Conservation (phyloP, 306 rosid genomes). For the Adenanthera pavonina region DNA sequence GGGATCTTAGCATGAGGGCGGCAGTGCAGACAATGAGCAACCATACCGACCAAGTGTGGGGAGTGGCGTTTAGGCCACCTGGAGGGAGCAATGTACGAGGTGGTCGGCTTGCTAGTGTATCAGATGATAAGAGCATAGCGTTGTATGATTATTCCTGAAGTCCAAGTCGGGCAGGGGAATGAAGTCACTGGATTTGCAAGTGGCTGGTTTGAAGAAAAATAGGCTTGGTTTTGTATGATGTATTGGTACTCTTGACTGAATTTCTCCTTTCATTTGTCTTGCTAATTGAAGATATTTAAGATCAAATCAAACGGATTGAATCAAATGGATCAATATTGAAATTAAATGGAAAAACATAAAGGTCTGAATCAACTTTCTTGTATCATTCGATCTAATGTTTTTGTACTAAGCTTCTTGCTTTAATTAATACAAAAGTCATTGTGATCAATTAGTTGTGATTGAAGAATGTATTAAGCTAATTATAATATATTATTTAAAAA, state of each 20-base stretch:
- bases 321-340: background rate
- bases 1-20: constrained; percentile 89
- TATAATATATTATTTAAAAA: too few species aligned
- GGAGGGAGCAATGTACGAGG: constrained; percentile 62
- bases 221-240: constrained; percentile 37
- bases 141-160: constrained; percentile 83
- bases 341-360: background rate
- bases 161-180: constrained; percentile 15
- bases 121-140: constrained; percentile 93
- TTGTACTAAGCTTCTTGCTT: background rate
- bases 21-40: constrained; percentile 98
- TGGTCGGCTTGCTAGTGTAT: constrained; percentile 93
- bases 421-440: too few species aligned
- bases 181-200: constrained; percentile 18
- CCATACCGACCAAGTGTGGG: constrained; percentile 97
- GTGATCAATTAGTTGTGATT: too few species aligned
- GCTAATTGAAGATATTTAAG: background rate
- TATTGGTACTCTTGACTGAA: constrained; percentile 31
- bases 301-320: background rate
- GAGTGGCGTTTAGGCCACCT: constrained; percentile 89
- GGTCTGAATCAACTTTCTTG: background rate
- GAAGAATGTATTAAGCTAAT: too few species aligned
- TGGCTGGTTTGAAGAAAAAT: constrained; percentile 35
- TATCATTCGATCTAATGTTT: too few species aligned
- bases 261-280: constrained; percentile 15